Base-by-base conservation (phyloP, 2,329 filamentous ascomycete genomes). In the Apiospora aurea region DNA sequence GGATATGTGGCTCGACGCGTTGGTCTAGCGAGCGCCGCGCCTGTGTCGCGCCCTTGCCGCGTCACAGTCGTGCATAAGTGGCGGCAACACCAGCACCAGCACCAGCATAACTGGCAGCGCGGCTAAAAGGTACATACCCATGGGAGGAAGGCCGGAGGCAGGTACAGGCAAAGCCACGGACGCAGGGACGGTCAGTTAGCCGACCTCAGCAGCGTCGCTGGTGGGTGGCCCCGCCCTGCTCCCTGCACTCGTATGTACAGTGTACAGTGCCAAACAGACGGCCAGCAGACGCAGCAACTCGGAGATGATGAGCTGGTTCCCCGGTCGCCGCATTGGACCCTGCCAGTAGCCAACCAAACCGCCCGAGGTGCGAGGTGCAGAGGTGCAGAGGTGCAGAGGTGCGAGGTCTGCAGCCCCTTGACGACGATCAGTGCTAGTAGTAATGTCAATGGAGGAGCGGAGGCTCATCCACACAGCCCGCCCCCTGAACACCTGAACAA, bases 231-330 rank as follows among this genome's bases (percentile, higher is more conserved):
- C 8, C 47, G 26, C 26, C 26, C 26, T 29, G 26, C 26, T 29
- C 26, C 26, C 26, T 29, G 26, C 26, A 2, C 26, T 29, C 26
- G 26, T 29, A 29, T 53, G 34, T 14, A 34, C 51, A 18, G 14
- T 53, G 49, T 47, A 18, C 47, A 8, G 47, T 26, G 47, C 38
- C 38, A 13, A 1, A 13, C 41, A 13, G 1, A 1, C 8, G 41
- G 6, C 41, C 41, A 43, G 41, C 13, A 43, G 10, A 11, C 41
- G 10, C 41, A 43, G 41, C 41, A 43, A 57, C 24, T 24, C 53
- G 53, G 53, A 61, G 53, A 61, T 61, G 53, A 61, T 61, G 53
- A 38, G 29, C 29, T 61, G 53, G 29, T 61, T 61, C 53, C 53
- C 53, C 53, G 53, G 53, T 18, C 53, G 53, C 53, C 53, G 53